Percentiles rank a stretch among this genome's conserved stretches.
Evolutionary conservation across 805 yeast genomes (phyloP).

Genomic region (Candida ovalis): DNA sequence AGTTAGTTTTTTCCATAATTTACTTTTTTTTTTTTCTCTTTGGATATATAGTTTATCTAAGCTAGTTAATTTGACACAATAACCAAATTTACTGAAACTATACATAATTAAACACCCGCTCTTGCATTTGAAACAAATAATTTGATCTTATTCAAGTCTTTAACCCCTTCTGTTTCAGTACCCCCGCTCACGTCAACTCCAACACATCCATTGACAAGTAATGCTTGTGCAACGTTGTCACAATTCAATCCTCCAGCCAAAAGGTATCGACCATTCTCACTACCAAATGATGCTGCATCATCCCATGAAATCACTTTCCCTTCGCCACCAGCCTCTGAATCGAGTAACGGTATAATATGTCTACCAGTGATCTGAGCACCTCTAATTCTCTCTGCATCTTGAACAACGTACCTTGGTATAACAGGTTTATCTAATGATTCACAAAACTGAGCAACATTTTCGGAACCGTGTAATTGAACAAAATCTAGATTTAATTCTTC

Average conservation of each 20-base stretch:
- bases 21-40: background rate
- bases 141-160: slow-evolving; percentile 62
- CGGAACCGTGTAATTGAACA: slow-evolving; percentile 86
- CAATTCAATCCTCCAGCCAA: slow-evolving; percentile 91
- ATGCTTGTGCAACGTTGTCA: slow-evolving; percentile 60
- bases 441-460: slow-evolving; percentile 48
- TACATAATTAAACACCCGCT: background rate
- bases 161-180: slow-evolving; percentile 74
- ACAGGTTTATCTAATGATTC: slow-evolving; percentile 46
- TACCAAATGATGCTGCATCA: slow-evolving; percentile 37
- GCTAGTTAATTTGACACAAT: no score
- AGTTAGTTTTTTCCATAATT: background rate
- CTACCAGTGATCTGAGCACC: slow-evolving; percentile 26
- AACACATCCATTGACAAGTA: slow-evolving; percentile 50
- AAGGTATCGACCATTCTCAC: slow-evolving; percentile 40
- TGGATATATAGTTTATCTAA: no score
- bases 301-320: slow-evolving; percentile 81
- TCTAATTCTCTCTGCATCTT: slow-evolving; percentile 34
- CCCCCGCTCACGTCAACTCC: slow-evolving; percentile 98
- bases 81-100: no score
- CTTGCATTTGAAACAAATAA: slow-evolving; percentile 55
- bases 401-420: slow-evolving; percentile 69
- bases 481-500: slow-evolving; percentile 57
- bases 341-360: slow-evolving; percentile 63
- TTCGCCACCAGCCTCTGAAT: slow-evolving; percentile 89